Evolutionary conservation across 805 yeast genomes (phyloP).

Genomic region (Pichia ethanolica): DNA sequence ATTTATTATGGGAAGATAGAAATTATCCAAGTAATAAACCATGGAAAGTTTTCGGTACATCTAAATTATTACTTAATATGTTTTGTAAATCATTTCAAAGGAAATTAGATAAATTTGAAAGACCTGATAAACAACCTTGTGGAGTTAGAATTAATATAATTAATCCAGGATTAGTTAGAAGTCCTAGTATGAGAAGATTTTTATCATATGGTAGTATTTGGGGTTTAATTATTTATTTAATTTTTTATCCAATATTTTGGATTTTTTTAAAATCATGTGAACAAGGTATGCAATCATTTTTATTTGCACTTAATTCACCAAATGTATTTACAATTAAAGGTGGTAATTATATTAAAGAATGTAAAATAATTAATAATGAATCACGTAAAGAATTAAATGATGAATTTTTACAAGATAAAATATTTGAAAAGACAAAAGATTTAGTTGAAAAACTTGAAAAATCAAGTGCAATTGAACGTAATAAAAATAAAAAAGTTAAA

Average conservation of each 20-base stretch:
- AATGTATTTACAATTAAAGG: slow-evolving; percentile 54
- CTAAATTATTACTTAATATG: slow-evolving; percentile 69
- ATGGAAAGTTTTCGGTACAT: slow-evolving; percentile 71
- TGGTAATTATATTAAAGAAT: slow-evolving; percentile 68
- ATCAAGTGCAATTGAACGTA: slow-evolving; percentile 61
- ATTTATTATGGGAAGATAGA: slow-evolving; percentile 53
- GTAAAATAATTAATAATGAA: slow-evolving; percentile 42
- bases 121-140: slow-evolving; percentile 65
- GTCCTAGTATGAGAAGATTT: slow-evolving; percentile 76
- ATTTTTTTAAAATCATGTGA: slow-evolving; percentile 64
- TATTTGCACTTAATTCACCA: slow-evolving; percentile 68
- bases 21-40: slow-evolving; percentile 58
- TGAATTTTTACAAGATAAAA: slow-evolving; percentile 52
- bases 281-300: slow-evolving; percentile 73
- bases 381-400: slow-evolving; percentile 53
- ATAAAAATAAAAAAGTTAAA: slow-evolving; percentile 19
- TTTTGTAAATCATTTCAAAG: slow-evolving; percentile 77
- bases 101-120: slow-evolving; percentile 46
- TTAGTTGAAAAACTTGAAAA: slow-evolving; percentile 58
- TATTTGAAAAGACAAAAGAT: slow-evolving; percentile 56
- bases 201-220: slow-evolving; percentile 66
- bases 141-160: slow-evolving; percentile 67
- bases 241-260: slow-evolving; percentile 80
- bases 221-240: slow-evolving; percentile 51
- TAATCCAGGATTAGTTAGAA: slow-evolving; percentile 89